phyloP scores from a whole-genome alignment of 2,329 filamentous ascomycete species.

The Verticillium longisporum region DNA sequence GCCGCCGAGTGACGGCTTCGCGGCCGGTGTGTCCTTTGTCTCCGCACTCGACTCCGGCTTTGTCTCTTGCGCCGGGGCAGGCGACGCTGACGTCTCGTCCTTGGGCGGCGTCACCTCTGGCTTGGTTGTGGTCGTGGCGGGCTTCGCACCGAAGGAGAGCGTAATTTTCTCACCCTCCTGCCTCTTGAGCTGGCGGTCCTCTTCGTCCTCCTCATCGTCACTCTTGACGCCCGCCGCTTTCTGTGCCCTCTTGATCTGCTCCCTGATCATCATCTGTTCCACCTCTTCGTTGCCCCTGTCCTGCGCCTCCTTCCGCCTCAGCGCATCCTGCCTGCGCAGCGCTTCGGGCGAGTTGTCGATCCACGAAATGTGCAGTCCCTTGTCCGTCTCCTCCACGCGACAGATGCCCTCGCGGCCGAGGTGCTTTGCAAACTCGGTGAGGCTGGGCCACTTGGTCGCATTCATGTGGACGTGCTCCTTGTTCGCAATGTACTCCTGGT shows the following conservation, averaged over 20 bases:
- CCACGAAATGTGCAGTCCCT: slow-evolving; percentile 83
- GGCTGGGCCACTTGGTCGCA: slow-evolving; percentile 76
- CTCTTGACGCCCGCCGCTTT: slow-evolving; percentile 44
- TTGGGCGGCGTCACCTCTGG: slow-evolving; percentile 9
- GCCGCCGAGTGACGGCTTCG: slow-evolving; percentile 15
- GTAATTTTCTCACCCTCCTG: slow-evolving; percentile 69
- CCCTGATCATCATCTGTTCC: slow-evolving; percentile 73
- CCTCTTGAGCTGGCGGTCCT: slow-evolving; percentile 45
- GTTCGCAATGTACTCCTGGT: slow-evolving; percentile 86
- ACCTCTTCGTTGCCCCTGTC: slow-evolving; percentile 88
- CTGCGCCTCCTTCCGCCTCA: slow-evolving; percentile 75
- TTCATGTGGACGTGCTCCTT: slow-evolving; percentile 94
- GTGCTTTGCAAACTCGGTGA: slow-evolving; percentile 87
- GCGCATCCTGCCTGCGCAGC: slow-evolving; percentile 69
- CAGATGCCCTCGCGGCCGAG: slow-evolving; percentile 83
- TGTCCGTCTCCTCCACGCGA: slow-evolving; percentile 73
- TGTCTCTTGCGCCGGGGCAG: slow-evolving; percentile 3
- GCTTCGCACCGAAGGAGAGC: slow-evolving; percentile 54
- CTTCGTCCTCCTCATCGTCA: slow-evolving; percentile 31
- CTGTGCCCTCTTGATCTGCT: slow-evolving; percentile 75
- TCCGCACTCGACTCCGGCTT: slow-evolving; percentile 5
- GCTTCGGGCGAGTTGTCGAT: slow-evolving; percentile 88
- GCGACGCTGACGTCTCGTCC: slow-evolving; percentile 13
- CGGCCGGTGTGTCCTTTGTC: slow-evolving; percentile 8
- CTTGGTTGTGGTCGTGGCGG: slow-evolving; percentile 10